phyloP scores from a whole-genome alignment of 139 green algal species.

The Ettlia oleoabundans region DNA sequence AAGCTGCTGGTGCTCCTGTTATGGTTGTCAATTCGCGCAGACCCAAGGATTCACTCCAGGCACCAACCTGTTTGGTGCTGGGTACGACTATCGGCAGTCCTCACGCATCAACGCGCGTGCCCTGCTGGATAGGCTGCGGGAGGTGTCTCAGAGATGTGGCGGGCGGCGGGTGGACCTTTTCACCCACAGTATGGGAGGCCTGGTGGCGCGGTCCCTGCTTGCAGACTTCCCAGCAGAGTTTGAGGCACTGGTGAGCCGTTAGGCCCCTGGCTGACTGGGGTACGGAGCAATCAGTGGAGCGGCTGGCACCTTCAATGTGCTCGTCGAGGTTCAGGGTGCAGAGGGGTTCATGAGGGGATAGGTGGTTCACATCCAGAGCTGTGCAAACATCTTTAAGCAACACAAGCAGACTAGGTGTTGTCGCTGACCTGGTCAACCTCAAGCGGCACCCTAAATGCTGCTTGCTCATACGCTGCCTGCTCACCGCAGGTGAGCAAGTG shows the following conservation, averaged over 20 bases:
- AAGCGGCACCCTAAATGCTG: too few relatives aligned
- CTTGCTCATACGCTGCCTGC: too few relatives aligned
- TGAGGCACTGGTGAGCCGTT: conserved; percentile 37
- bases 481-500: conserved; percentile 37
- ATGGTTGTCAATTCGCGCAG: too few relatives aligned
- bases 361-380: too few relatives aligned
- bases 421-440: too few relatives aligned
- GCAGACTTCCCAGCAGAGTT: conserved; percentile 33
- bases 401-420: too few relatives aligned
- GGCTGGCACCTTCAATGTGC: too few relatives aligned
- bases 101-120: conserved; percentile 22
- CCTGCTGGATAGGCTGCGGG: conserved; percentile 41
- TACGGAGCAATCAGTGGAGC: background rate
- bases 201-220: conserved; percentile 58
- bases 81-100: conserved; percentile 65
- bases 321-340: too few relatives aligned
- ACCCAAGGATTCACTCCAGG: conserved; percentile 49
- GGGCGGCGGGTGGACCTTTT: conserved; percentile 53
- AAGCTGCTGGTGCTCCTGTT: too few relatives aligned
- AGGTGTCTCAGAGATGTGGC: conserved; percentile 9
- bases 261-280: background rate
- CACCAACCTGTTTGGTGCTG: conserved; percentile 58
- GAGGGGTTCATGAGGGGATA: too few relatives aligned
- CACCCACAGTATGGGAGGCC: conserved; percentile 61
- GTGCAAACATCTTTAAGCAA: too few relatives aligned